Conservation (phyloP, 163 green algal genomes). For the Coccomyxa subellipsoidea region DNA sequence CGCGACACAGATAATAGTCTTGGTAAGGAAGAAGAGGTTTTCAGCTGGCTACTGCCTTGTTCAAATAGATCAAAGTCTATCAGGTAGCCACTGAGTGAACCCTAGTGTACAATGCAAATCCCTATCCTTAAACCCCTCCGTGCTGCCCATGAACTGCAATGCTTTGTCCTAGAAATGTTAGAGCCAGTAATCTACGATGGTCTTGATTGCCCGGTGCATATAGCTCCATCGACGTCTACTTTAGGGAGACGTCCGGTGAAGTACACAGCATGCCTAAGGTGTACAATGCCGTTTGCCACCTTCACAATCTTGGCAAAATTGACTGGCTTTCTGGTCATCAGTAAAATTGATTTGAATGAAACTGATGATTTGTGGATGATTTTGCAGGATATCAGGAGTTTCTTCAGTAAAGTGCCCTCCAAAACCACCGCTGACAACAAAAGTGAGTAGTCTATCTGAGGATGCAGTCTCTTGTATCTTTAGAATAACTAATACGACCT, state of each 20-base stretch:
- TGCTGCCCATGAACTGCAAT: too few relatives aligned
- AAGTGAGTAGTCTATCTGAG: background rate
- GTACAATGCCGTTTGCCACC: constrained; percentile 1
- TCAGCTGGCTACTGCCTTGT: too few relatives aligned
- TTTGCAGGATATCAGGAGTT: constrained; percentile 31
- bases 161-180: too few relatives aligned
- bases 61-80: too few relatives aligned
- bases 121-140: too few relatives aligned
- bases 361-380: too few relatives aligned
- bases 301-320: background rate
- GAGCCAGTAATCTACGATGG: too few relatives aligned
- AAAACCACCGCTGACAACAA: constrained; percentile 7
- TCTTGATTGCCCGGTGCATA: background rate
- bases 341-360: too few relatives aligned
- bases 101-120: too few relatives aligned
- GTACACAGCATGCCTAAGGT: background rate
- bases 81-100: too few relatives aligned
- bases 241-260: background rate
- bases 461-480: background rate
- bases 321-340: too few relatives aligned
- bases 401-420: constrained; percentile 15
- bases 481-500: background rate
- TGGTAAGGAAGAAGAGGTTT: background rate
- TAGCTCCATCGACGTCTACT: background rate
- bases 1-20: background rate